A percentile compares a stretch with the other conserved stretches of the same genome.
Conservation (phyloP, 768 basidiomycete species). For the Russula earlei region DNA sequence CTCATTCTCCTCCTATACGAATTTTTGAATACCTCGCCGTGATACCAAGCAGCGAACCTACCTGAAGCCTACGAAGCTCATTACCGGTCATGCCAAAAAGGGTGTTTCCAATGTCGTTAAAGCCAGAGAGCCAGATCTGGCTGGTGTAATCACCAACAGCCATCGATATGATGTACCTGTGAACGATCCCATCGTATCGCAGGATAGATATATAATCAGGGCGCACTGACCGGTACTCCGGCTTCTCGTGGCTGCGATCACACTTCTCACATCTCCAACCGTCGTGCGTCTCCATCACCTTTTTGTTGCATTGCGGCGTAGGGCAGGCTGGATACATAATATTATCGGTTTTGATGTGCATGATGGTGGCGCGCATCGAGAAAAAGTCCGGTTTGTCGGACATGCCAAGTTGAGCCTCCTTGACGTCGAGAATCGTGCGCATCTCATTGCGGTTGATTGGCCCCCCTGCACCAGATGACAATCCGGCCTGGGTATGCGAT, state of each 20-base stretch:
- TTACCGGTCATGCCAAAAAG: constrained; percentile 75
- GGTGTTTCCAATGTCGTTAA: constrained; percentile 80
- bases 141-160: constrained; percentile 85
- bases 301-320: constrained; percentile 76
- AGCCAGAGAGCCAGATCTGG: constrained; percentile 88
- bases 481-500: constrained; percentile 48
- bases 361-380: constrained; percentile 69
- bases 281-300: constrained; percentile 59
- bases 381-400: constrained; percentile 77
- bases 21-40: not conserved
- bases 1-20: constrained; percentile 48
- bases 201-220: not conserved
- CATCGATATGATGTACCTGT: constrained; percentile 72
- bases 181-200: constrained; percentile 5
- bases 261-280: constrained; percentile 96
- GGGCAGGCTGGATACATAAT: constrained; percentile 87
- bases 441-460: constrained; percentile 65
- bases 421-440: constrained; percentile 66
- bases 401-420: constrained; percentile 63
- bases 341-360: constrained; percentile 78
- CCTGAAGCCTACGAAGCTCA: constrained; percentile 65
- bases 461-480: constrained; percentile 28
- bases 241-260: constrained; percentile 53
- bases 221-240: constrained; percentile 66
- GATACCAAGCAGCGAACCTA: constrained; percentile 22